Conservation (phyloP, 2,329 filamentous ascomycete species). For the Colletotrichum tabaci region DNA sequence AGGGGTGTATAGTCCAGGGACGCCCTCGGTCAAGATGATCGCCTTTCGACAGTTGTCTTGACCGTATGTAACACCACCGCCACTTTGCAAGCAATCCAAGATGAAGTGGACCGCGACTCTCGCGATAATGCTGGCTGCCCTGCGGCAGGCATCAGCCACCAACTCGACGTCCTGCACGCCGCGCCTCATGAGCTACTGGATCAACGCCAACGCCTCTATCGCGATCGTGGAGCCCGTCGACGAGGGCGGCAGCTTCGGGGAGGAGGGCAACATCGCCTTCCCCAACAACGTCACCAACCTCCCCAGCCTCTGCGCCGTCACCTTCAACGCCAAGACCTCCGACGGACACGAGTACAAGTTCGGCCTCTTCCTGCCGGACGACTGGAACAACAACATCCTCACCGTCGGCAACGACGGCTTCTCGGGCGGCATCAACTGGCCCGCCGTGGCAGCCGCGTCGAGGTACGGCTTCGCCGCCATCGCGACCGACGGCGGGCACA, state of each 20-base stretch:
- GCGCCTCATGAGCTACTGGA: constrained; percentile 35
- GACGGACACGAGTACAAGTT: constrained; percentile 46
- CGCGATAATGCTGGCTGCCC: constrained; percentile 11
- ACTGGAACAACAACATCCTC: constrained; percentile 52
- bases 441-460: constrained; percentile 47
- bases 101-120: constrained; percentile 33
- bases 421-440: constrained; percentile 53
- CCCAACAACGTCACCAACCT: constrained; percentile 48
- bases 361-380: constrained; percentile 51
- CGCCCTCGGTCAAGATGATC: neutral
- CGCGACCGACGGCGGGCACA: constrained; percentile 62
- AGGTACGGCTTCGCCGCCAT: constrained; percentile 58
- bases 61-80: too few species aligned
- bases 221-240: constrained; percentile 41
- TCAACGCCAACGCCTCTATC: constrained; percentile 35
- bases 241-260: constrained; percentile 45
- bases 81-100: neutral
- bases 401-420: constrained; percentile 51
- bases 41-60: neutral
- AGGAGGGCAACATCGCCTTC: constrained; percentile 46
- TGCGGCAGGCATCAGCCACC: constrained; percentile 20
- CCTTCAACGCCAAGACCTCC: constrained; percentile 49
- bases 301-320: constrained; percentile 52
- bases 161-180: constrained; percentile 31
- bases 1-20: neutral